Base-by-base conservation (phyloP, 1,139 yeast species). In the Geotrichum citri-aurantii region DNA sequence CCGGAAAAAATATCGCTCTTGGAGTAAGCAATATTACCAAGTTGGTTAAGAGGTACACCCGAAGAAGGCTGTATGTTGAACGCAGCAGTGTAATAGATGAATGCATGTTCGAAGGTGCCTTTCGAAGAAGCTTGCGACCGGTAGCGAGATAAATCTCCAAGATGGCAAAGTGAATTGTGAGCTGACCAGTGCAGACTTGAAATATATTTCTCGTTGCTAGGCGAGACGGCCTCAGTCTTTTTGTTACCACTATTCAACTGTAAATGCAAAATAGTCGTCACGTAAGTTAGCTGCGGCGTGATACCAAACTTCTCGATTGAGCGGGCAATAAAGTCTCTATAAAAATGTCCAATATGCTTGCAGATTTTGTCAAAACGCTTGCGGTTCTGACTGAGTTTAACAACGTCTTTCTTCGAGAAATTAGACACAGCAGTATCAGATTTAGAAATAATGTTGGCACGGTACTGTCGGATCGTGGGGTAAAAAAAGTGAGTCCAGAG, bases 61-160 rank as follows among this genome's bases (percentile, higher is more conserved):
- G 55, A 48, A 10, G 55, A 47, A 47, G 66, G 66, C 10, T 54
- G 40, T 10, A 64, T 58, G 5, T 51, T 59, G 12, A 59, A 48
- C 17, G 68, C 67, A 1, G 64, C 58, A 1, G 61, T 50, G 58
- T 66, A 67, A 54, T 66, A 66, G 21, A 61, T 58, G 24, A 48
- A 46, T 2, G 69, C 64, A 47, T 65, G 64, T n/a, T 50, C 47
- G 11, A 14, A 21, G 2, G 51, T 24, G 14, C 47, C 46, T 7
- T 50, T 50, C 2, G 47, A 31, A 6, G 29, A 24, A 31, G 40
- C 53, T 21, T 42, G 50, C 12, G 52, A 31, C 12, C 64, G 56
- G 55, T 66, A 66, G 19, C 67, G 60, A n/a, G 66, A 61, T 24
- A 65, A 31, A 52, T 66, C 68, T 5, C 70, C 69, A 23, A 66